Conservation (phyloP, 2,329 filamentous ascomycete species). For the Colletotrichum caudatum region DNA sequence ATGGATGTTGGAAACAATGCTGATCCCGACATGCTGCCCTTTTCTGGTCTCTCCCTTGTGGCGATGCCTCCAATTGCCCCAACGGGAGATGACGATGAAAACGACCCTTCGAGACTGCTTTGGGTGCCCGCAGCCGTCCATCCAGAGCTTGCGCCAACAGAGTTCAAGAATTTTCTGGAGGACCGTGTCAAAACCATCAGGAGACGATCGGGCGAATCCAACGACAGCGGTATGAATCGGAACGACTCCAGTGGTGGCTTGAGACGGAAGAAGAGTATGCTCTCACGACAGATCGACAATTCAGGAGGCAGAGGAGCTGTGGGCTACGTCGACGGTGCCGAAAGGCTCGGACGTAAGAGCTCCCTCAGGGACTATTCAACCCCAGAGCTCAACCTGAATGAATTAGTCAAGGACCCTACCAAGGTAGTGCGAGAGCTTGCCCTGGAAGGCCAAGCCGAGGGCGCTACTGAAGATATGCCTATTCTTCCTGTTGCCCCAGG, state of each 20-base stretch:
- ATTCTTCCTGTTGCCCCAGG: conserved; percentile 85
- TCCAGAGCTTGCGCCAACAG: conserved; percentile 92
- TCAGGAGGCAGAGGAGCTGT: conserved; percentile 67
- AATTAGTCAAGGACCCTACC: conserved; percentile 83
- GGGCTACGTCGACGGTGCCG: conserved; percentile 86
- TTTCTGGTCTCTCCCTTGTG: conserved; percentile 72
- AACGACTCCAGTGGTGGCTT: conserved; percentile 70
- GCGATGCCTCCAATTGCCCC: conserved; percentile 80
- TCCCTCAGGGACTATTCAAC: conserved; percentile 68
- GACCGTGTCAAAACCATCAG: conserved; percentile 92
- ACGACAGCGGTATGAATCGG: conserved; percentile 63
- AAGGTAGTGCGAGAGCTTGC: conserved; percentile 77
- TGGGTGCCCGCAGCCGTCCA: conserved; percentile 97
- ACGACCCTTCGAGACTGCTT: conserved; percentile 87
- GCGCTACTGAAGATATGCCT: conserved; percentile 78
- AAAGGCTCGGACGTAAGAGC: conserved; percentile 79
- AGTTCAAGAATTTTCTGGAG: conserved; percentile 97
- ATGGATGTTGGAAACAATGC: conserved; percentile 87
- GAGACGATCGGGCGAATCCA: conserved; percentile 80
- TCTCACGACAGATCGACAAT: conserved; percentile 90
- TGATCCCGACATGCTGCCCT: conserved; percentile 82
- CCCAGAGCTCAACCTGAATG: conserved; percentile 79
- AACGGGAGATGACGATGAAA: conserved; percentile 80
- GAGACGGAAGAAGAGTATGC: conserved; percentile 92
- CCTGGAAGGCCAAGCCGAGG: conserved; percentile 64